Evolutionary conservation across 73 alveolate species (phyloP), one percentile per base, ranked within the genome.

Genomic region (Paramecium tetraurelia): DNA sequence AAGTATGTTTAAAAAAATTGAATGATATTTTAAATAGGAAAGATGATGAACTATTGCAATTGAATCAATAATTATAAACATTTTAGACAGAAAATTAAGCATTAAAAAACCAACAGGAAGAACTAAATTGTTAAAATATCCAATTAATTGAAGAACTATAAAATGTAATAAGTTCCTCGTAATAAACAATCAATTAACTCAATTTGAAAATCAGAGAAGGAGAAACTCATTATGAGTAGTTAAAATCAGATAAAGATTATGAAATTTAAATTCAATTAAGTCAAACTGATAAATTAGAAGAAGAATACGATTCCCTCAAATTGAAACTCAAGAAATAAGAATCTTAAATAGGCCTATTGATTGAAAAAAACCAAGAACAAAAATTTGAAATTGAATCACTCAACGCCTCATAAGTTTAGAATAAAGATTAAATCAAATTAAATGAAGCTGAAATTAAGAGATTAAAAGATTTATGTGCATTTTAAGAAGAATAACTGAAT

Each of bases 1-100:
- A 75, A 75, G 59, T 75, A 75, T 75, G 87, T 40, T 44, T 75
- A 11, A 75, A 75, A 75, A 75, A 75, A 44, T 75, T 75, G 35
- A 75, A 75, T 75, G 87, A 75, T 27, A 75, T 75, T 16, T 7
- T 75, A 31, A 40, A 75, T 35, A 8, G 48, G 21, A 75, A 75
- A 40, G 87, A 75, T 75, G 33, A 40, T n/a, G 87, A 75, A 40
- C 58, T 75, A 5, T 24, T 33, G n/a, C 14, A 29, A 40, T 14
- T 36, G 8, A 75, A 75, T 31, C 18, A 75, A 24, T 68, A 18
- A 53, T 20, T 53, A 53, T 6, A 53, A 7, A 4, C 69, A 4
- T 5, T 21, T 31, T 75, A 36, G n/a, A 24, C 87, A 75, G 59
- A 75, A 33, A 29, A 31, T 40, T 75, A 36, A 35, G 20, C 41